A percentile compares a stretch with the other conserved stretches of the same genome.
Evolutionary conservation across 2,329 filamentous ascomycete genomes (phyloP).

Genomic region (Colletotrichum noveboracense): DNA sequence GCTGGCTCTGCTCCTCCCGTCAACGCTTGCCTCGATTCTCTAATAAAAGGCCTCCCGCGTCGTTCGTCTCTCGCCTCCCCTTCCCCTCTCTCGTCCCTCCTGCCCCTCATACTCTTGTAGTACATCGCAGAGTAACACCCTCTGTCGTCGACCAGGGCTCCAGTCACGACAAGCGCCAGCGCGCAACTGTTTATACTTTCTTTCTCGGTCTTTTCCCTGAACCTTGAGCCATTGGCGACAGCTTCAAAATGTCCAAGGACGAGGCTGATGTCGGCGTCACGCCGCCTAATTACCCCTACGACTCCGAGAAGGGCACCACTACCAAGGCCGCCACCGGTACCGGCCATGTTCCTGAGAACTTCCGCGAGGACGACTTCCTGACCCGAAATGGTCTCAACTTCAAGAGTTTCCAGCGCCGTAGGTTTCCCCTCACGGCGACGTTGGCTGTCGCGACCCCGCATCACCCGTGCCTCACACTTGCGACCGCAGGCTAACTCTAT

Average conservation of each 20-base stretch:
- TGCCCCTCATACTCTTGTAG: constrained; percentile 10
- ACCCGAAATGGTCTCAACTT: constrained; percentile 43
- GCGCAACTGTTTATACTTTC: background rate
- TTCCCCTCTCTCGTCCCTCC: background rate
- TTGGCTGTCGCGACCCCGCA: background rate
- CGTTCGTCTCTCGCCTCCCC: background rate
- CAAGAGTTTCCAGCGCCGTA: constrained; percentile 41
- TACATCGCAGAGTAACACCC: constrained; percentile 6
- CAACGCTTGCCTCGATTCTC: background rate
- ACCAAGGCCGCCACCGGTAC: constrained; percentile 1
- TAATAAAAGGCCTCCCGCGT: constrained; percentile 16
- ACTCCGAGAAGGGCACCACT: constrained; percentile 23
- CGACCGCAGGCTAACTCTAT: background rate
- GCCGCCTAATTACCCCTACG: constrained; percentile 12
- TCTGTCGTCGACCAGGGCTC: constrained; percentile 10
- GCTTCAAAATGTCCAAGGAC: constrained; percentile 15
- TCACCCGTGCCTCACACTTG: background rate
- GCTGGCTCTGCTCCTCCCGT: background rate
- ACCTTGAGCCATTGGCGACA: background rate
- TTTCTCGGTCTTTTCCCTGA: background rate
- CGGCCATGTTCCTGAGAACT: constrained; percentile 16
- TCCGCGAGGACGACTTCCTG: constrained; percentile 36
- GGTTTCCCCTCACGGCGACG: constrained; percentile 18
- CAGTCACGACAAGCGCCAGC: constrained; percentile 12
- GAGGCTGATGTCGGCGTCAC: constrained; percentile 16